Evolutionary conservation across 1,284 basidiomycete species (phyloP), one percentile per base, ranked within the genome.

Genomic region (Mycena citricolor): DNA sequence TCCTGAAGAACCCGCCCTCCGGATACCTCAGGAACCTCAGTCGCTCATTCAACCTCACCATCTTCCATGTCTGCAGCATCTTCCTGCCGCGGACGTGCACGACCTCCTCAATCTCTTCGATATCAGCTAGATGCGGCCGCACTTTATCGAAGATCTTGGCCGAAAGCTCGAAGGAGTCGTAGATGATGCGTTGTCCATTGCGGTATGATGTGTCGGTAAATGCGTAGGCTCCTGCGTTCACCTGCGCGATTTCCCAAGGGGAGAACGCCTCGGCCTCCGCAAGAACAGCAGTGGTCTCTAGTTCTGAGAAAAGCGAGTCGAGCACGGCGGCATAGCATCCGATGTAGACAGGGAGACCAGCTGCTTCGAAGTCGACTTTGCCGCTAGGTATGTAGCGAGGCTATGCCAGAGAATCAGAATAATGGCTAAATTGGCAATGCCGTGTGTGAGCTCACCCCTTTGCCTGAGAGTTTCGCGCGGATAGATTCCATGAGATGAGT

Each of bases 11-110:
- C 4, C 45, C 50, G 10, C 50, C 50, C 13, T 28, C 22, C 4
- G 36, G 46, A 21, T 52, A 52, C 3, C 49, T 36, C 31, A 51
- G 23, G 16, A 44, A 51, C 14, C 49, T 23, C 26, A 51, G 35
- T 12, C 49, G 10, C 35, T 52, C 50, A 23, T 52, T 52, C n/a
- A 52, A 35, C 16, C 50, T 39, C 3, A 52, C 50, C 50, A 49
- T 49, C 13, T 43, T 28, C 47, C 47, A 51, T n/a, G 41, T 47
- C 35, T 51, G 49, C 6, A 44, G 13, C 1, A 35, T 39, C 17
- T 44, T 44, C 8, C 12, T 16, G 4, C 42, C 42, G 16, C 31
- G 32, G 12, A 47, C 1, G 26, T 51, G 42, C 25, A 42, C 44
- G 8, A 39, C 3, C 30, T 42, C 24, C 22, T 51, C 49, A 16